Percentiles rank a stretch among this genome's conserved stretches.
Conservation (phyloP, 176 grass and related monocot species). For the Cymbopogon citratus region DNA sequence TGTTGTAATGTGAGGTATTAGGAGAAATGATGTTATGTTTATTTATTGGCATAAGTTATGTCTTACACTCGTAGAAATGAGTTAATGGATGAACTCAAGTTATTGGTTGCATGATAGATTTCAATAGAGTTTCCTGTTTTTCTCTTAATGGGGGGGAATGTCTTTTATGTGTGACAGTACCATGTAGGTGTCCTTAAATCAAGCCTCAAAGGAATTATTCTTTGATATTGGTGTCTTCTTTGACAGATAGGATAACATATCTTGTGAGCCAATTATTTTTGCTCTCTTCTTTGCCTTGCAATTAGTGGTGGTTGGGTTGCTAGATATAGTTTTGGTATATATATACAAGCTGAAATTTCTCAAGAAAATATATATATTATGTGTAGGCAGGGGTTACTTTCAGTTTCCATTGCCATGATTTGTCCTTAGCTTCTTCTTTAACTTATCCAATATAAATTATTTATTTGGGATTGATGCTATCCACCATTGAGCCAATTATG, state of each 20-base stretch:
- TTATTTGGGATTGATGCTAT: neutral
- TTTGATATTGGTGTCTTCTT: slow-evolving; percentile 7
- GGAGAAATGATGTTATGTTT: slow-evolving; percentile 35
- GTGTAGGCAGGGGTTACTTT: neutral
- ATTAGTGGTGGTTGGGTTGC: slow-evolving; percentile 12
- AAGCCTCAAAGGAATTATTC: neutral
- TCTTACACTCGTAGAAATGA: slow-evolving; percentile 19
- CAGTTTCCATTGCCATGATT: slow-evolving; percentile 12
- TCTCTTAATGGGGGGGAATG: neutral
- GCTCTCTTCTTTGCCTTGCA: neutral
- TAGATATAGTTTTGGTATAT: slow-evolving; percentile 20
- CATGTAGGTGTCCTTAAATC: neutral
- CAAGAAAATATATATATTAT: neutral
- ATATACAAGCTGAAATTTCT: neutral
- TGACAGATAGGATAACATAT: neutral
- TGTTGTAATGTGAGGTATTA: slow-evolving; percentile 51
- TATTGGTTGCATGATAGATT: neutral
- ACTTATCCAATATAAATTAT: neutral
- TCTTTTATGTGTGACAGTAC: neutral
- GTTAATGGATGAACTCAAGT: slow-evolving; percentile 29
- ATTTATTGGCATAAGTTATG: slow-evolving; percentile 38
- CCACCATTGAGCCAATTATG: neutral
- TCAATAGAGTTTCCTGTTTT: neutral
- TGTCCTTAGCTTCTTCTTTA: slow-evolving; percentile 2
- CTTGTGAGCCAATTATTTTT: slow-evolving; percentile 12